Conservation (phyloP, 2,329 filamentous ascomycete genomes). For the Sporothrix variecibatus region DNA sequence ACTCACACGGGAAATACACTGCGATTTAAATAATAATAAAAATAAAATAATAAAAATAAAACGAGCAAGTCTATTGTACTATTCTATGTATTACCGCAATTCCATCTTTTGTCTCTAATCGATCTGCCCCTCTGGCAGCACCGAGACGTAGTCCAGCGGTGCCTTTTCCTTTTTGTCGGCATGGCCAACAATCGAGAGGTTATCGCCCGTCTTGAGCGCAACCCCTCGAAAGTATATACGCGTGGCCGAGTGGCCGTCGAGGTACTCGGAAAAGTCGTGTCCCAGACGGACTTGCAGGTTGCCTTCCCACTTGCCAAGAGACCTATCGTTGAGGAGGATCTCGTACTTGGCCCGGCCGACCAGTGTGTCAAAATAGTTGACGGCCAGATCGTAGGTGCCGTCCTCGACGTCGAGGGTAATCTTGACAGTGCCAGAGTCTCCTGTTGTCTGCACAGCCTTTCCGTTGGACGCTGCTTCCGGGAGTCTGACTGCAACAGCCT, state of each 20-base stretch:
- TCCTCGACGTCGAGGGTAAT: background rate
- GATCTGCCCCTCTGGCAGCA: slow-evolving; percentile 7
- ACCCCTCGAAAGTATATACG: slow-evolving; percentile 60
- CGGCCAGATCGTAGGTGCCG: slow-evolving; percentile 62
- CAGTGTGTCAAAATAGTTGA: slow-evolving; percentile 67
- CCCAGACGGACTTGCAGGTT: slow-evolving; percentile 62
- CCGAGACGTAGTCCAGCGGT: slow-evolving; percentile 61
- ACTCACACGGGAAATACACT: too few relatives aligned
- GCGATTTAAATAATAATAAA: too few relatives aligned
- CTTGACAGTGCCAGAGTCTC: background rate
- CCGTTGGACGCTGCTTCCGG: background rate
- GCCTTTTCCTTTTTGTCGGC: slow-evolving; percentile 64
- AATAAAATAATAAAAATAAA: background rate
- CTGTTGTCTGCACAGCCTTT: slow-evolving; percentile 40
- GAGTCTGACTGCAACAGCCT: background rate
- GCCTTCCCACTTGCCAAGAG: slow-evolving; percentile 60
- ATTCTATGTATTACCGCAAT: background rate
- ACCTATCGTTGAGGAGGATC: slow-evolving; percentile 53
- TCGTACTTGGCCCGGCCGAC: slow-evolving; percentile 60
- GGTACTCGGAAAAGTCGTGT: slow-evolving; percentile 56
- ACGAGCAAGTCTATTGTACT: background rate
- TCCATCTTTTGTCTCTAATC: background rate
- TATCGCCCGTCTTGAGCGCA: slow-evolving; percentile 52
- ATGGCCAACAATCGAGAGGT: slow-evolving; percentile 56
- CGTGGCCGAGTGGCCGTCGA: slow-evolving; percentile 67